A percentile compares a stretch with the other conserved stretches of the same genome.
phyloP scores from a whole-genome alignment of 1,139 yeast genomes.

The Suhomyces coccinellae region DNA sequence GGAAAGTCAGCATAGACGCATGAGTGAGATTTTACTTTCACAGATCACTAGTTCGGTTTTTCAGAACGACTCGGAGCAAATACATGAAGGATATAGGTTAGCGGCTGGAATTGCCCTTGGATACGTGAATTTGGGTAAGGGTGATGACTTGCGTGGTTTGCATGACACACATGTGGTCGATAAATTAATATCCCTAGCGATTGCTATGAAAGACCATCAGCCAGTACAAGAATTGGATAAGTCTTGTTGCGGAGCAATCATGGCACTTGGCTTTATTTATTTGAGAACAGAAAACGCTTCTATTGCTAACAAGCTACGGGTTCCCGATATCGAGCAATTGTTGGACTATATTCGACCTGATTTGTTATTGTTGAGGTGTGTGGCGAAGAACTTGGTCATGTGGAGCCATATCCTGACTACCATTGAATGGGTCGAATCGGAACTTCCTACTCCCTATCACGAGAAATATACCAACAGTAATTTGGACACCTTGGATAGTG shows the following conservation, averaged over 20 bases:
- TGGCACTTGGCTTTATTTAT: slow-evolving; percentile 75
- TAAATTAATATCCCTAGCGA: slow-evolving; percentile 58
- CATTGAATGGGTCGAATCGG: slow-evolving; percentile 59
- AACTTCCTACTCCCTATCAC: slow-evolving; percentile 51
- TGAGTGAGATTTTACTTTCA: slow-evolving; percentile 77
- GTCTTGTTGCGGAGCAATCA: slow-evolving; percentile 76
- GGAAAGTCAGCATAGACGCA: slow-evolving; percentile 78
- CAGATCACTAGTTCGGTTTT: slow-evolving; percentile 60
- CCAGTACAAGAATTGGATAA: slow-evolving; percentile 65
- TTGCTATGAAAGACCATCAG: slow-evolving; percentile 67
- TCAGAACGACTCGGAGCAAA: slow-evolving; percentile 56
- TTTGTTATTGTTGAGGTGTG: slow-evolving; percentile 63
- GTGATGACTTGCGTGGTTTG: slow-evolving; percentile 60
- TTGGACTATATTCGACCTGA: slow-evolving; percentile 83
- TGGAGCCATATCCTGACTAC: slow-evolving; percentile 67
- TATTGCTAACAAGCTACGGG: slow-evolving; percentile 62
- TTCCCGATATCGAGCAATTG: slow-evolving; percentile 62
- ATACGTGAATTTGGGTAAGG: slow-evolving; percentile 79
- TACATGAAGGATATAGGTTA: slow-evolving; percentile 81
- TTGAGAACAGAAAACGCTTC: slow-evolving; percentile 62
- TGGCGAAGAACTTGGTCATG: slow-evolving; percentile 70
- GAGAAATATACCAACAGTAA: slow-evolving; percentile 26
- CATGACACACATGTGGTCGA: slow-evolving; percentile 75
- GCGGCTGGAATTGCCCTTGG: slow-evolving; percentile 92
- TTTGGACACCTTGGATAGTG: slow-evolving; percentile 50